These are phyloP conservation scores for Excoecaria agallocha DNA, from an alignment of 345 rosid genomes.

Conservation along the genomic window DNA sequence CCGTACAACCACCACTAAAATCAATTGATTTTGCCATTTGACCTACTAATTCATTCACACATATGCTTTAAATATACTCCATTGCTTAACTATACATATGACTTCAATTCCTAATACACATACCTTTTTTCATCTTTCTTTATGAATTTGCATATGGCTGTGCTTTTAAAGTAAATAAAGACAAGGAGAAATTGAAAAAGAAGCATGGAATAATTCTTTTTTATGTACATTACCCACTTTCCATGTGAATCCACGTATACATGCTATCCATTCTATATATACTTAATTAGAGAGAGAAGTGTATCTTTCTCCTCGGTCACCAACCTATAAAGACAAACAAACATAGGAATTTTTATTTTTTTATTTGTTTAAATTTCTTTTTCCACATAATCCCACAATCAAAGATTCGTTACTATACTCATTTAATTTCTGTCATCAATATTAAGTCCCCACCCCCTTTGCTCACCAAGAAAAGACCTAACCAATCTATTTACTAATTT, in stretches of 20 bases:
- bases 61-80: not conserved
- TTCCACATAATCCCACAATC: slow-evolving; percentile 12
- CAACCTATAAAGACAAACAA: slow-evolving; percentile 25
- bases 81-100: too few relatives aligned
- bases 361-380: too few relatives aligned
- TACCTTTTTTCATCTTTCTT: too few relatives aligned
- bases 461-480: slow-evolving; percentile 1
- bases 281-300: slow-evolving; percentile 3
- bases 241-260: slow-evolving; percentile 35
- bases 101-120: too few relatives aligned
- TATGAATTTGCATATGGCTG: not conserved
- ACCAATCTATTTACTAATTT: not conserved
- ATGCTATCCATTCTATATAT: slow-evolving; percentile 19
- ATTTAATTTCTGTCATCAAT: slow-evolving; percentile 6
- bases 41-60: not conserved
- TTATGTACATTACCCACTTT: slow-evolving; percentile 23
- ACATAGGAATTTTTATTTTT: not conserved
- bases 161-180: slow-evolving; percentile 6
- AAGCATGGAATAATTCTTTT: slow-evolving; percentile 23
- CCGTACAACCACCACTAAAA: not conserved
- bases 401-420: slow-evolving; percentile 9
- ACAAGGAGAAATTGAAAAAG: not conserved
- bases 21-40: slow-evolving; percentile 7
- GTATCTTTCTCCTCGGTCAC: slow-evolving; percentile 16
- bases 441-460: not conserved